Conservation (phyloP, 345 rosid species). For the Capsella bursapastoris region DNA sequence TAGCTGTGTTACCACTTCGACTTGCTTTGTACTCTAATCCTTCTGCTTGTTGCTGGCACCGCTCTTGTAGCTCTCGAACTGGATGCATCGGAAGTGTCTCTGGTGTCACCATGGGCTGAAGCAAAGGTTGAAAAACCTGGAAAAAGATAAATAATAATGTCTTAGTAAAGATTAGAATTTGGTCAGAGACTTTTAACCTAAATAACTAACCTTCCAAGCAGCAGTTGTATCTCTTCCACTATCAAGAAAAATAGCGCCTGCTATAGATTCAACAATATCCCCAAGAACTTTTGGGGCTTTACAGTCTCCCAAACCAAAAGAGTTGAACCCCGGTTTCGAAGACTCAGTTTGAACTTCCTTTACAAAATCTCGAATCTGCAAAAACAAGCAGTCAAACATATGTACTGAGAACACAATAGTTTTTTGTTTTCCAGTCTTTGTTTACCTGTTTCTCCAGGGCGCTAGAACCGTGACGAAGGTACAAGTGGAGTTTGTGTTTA, state of each 20-base stretch:
- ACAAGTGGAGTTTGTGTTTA: slow-evolving; percentile 87
- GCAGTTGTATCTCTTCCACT: slow-evolving; percentile 70
- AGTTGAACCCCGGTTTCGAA: slow-evolving; percentile 87
- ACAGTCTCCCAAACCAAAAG: slow-evolving; percentile 98
- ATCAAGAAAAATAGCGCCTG: slow-evolving; percentile 97
- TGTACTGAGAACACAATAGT: slow-evolving; percentile 6
- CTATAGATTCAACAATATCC: slow-evolving; percentile 93
- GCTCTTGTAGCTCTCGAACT: slow-evolving; percentile 97
- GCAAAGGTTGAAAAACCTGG: slow-evolving; percentile 90
- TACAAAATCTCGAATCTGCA: slow-evolving; percentile 91
- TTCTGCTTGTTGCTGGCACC: slow-evolving; percentile 99
- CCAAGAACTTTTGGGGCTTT: slow-evolving; percentile 99
- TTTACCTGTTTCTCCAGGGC: slow-evolving; percentile 97
- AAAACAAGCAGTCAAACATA: not conserved
- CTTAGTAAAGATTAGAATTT: not conserved
- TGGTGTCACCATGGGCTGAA: slow-evolving; percentile 98
- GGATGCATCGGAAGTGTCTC: slow-evolving; percentile 99
- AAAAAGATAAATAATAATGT: not conserved
- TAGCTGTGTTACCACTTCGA: slow-evolving; percentile 86
- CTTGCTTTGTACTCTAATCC: slow-evolving; percentile 92
- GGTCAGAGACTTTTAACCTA: not conserved
- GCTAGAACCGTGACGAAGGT: slow-evolving; percentile 93
- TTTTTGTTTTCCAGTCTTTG: not conserved
- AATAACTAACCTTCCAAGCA: slow-evolving; percentile 85
- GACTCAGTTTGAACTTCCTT: slow-evolving; percentile 83